Percentiles rank a stretch among this genome's conserved stretches.
These are phyloP conservation scores for Tylopilus balloui DNA, from an alignment of 768 basidiomycete genomes.

Conservation along the genomic window DNA sequence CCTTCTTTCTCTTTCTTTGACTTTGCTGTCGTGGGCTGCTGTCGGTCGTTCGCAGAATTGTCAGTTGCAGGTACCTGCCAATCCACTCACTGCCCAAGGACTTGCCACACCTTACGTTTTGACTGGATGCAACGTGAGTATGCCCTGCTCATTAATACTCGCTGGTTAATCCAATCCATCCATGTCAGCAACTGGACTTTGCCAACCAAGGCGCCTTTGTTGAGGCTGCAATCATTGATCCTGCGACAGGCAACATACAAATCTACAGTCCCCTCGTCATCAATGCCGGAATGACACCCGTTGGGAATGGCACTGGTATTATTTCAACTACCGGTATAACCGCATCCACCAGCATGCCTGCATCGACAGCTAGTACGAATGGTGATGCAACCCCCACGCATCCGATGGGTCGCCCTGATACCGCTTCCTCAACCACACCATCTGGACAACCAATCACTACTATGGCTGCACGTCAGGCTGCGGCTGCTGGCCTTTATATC, in stretches of 20 bases:
- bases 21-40: constrained; percentile 12
- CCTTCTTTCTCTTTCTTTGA: constrained; percentile 9
- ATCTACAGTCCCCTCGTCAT: constrained; percentile 30
- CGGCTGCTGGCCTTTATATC: constrained; percentile 18
- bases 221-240: constrained; percentile 29
- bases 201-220: constrained; percentile 24
- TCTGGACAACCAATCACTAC: neutral
- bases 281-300: constrained; percentile 24
- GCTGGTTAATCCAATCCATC: neutral
- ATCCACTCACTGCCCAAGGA: constrained; percentile 23
- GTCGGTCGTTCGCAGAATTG: constrained; percentile 23
- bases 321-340: neutral
- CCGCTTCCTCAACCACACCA: neutral
- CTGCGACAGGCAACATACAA: constrained; percentile 24
- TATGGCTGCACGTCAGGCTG: constrained; percentile 9
- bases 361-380: neutral
- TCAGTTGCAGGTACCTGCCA: constrained; percentile 17
- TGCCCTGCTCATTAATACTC: neutral
- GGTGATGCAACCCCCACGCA: neutral
- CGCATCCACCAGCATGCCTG: neutral
- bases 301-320: constrained; percentile 3
- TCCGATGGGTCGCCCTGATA: neutral
- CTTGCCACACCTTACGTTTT: constrained; percentile 27
- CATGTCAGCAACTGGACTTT: constrained; percentile 26
- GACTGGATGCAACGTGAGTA: constrained; percentile 27